A percentile compares a stretch with the other conserved stretches of the same genome.
These are phyloP conservation scores for Austroboletus novae-zelandiae DNA, from an alignment of 1,284 basidiomycete species.

Conservation along the genomic window DNA sequence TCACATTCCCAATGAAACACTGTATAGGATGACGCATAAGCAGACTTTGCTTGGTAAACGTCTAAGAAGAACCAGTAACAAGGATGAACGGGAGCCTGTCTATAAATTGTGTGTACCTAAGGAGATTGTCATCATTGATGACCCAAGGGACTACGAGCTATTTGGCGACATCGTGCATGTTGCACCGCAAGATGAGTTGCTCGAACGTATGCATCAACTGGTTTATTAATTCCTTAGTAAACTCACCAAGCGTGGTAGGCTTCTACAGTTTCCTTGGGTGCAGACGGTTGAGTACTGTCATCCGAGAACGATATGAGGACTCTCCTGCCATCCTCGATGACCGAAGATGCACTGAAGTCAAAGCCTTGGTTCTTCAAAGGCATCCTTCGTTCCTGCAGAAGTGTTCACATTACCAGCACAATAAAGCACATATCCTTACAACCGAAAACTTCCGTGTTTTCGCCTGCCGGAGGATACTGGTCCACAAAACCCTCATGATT, in stretches of 20 bases:
- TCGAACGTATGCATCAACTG: background rate
- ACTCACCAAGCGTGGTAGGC: background rate
- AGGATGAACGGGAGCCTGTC: slow-evolving; percentile 51
- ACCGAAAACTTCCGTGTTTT: background rate
- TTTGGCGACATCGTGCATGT: slow-evolving; percentile 75
- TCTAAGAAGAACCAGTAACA: slow-evolving; percentile 41
- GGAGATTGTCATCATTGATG: slow-evolving; percentile 73
- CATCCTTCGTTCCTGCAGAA: background rate
- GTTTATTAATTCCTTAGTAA: background rate
- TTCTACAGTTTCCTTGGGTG: slow-evolving; percentile 45
- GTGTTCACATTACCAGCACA: background rate
- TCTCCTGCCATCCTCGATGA: background rate
- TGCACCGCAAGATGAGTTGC: slow-evolving; percentile 51
- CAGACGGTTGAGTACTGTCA: background rate
- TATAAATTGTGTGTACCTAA: slow-evolving; percentile 46
- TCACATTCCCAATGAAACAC: slow-evolving; percentile 4
- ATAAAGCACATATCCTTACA: background rate
- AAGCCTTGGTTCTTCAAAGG: background rate
- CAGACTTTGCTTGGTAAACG: slow-evolving; percentile 69
- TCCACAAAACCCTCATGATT: slow-evolving; percentile 2
- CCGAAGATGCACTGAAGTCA: background rate
- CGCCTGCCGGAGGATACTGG: background rate
- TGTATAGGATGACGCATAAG: slow-evolving; percentile 59
- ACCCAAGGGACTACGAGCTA: slow-evolving; percentile 66
- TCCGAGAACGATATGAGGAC: background rate